Evolutionary conservation across 768 basidiomycete species (phyloP).

Genomic region (Pholiota molesta): DNA sequence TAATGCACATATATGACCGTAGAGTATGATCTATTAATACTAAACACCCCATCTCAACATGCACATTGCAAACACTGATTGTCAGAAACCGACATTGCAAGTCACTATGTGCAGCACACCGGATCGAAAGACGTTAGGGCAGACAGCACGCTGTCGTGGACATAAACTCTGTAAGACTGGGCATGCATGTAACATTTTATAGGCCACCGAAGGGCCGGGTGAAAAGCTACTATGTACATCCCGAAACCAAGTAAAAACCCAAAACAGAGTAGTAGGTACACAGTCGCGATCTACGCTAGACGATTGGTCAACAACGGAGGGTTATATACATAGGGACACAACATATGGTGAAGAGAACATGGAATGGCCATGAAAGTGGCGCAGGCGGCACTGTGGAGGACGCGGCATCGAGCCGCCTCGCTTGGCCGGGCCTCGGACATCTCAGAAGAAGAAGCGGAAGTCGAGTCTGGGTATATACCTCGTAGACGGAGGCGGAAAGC

Average conservation of each 20-base stretch:
- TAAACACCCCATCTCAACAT: constrained; percentile 11
- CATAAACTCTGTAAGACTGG: no score
- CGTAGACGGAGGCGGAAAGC: neutral
- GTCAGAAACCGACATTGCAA: neutral
- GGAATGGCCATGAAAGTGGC: no score
- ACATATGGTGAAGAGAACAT: no score
- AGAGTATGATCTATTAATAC: constrained; percentile 13
- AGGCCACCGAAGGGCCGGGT: no score
- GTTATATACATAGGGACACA: neutral
- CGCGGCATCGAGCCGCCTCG: neutral
- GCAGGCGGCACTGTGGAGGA: no score
- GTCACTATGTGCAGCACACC: no score
- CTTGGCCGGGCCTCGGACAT: neutral
- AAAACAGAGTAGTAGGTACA: neutral
- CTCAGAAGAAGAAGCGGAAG: constrained; percentile 12
- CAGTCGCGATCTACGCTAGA: neutral
- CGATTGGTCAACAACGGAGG: neutral
- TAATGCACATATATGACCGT: constrained; percentile 5
- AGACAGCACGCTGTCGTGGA: no score
- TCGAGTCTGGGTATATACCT: constrained; percentile 20
- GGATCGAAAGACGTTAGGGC: no score
- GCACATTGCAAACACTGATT: neutral
- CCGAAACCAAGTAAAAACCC: neutral
- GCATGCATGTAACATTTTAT: no score
- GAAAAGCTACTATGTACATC: neutral